These are phyloP conservation scores for Fusarium phyllophilum DNA, from an alignment of 2,329 filamentous ascomycete species.

Conservation along the genomic window DNA sequence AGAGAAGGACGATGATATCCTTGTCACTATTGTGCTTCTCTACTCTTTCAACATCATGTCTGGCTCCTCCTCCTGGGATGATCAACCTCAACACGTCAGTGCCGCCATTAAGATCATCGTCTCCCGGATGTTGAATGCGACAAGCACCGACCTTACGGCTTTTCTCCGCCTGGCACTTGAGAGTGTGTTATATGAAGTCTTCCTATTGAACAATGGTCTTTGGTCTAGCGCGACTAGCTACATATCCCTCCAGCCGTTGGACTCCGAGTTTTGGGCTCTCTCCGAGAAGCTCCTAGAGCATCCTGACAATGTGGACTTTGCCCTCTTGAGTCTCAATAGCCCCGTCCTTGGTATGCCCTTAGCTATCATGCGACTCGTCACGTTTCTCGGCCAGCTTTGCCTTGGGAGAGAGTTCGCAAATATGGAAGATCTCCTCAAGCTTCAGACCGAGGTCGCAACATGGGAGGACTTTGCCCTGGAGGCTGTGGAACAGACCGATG, in stretches of 20 bases:
- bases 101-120: neutral
- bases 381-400: neutral
- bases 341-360: neutral
- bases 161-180: neutral
- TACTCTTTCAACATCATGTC: neutral
- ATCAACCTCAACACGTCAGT: neutral
- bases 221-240: neutral
- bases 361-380: neutral
- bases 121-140: neutral
- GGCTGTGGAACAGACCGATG: rapidly evolving
- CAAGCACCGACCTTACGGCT: neutral
- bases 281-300: neutral
- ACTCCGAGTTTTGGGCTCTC: neutral
- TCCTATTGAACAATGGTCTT: neutral
- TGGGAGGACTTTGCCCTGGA: neutral
- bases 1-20: neutral
- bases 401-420: neutral
- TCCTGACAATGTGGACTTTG: rapidly evolving
- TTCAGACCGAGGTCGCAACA: neutral
- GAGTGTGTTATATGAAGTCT: neutral
- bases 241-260: neutral
- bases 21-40: neutral
- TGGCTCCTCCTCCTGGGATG: neutral
- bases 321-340: neutral
- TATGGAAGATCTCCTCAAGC: rapidly evolving